phyloP scores from a whole-genome alignment of 495 filamentous ascomycete species.

The Xylaria bambusicola region DNA sequence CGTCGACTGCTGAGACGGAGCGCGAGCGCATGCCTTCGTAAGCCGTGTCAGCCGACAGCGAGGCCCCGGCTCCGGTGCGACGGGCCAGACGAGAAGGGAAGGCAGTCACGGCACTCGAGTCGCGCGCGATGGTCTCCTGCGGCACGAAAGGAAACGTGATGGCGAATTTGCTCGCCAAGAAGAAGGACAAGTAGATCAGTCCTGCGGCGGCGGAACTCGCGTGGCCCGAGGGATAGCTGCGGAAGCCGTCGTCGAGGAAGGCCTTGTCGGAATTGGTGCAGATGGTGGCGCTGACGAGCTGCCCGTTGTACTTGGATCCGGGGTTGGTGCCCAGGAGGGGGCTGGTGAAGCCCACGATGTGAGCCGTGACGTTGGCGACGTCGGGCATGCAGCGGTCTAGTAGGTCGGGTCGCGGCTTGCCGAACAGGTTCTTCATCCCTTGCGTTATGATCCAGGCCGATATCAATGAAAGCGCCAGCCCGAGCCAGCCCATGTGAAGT shows the following conservation, averaged over 20 bases:
- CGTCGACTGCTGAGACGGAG: constrained; percentile 18
- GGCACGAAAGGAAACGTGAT: constrained; percentile 61
- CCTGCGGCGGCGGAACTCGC: constrained; percentile 66
- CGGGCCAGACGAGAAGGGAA: constrained; percentile 50
- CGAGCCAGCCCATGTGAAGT: constrained; percentile 77
- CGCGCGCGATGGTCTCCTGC: constrained; percentile 34
- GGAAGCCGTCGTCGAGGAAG: constrained; percentile 82
- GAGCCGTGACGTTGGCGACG: constrained; percentile 41
- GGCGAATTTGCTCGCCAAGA: constrained; percentile 63
- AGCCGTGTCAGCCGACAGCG: constrained; percentile 20
- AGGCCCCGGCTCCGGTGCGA: background rate
- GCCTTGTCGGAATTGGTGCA: constrained; percentile 66
- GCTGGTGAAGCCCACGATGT: constrained; percentile 46
- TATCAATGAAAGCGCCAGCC: constrained; percentile 66
- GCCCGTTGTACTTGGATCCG: constrained; percentile 43
- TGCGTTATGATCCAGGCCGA: constrained; percentile 76
- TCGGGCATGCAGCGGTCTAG: constrained; percentile 69
- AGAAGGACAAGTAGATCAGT: constrained; percentile 76
- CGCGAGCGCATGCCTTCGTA: constrained; percentile 29
- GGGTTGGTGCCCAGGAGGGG: constrained; percentile 32
- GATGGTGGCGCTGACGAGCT: constrained; percentile 64
- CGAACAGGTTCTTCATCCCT: constrained; percentile 81
- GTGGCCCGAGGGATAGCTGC: constrained; percentile 79
- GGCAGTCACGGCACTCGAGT: constrained; percentile 40
- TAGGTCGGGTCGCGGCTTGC: constrained; percentile 82